These are phyloP conservation scores for Beauveria asiatica DNA, from an alignment of 2,329 filamentous ascomycete species.

Conservation along the genomic window DNA sequence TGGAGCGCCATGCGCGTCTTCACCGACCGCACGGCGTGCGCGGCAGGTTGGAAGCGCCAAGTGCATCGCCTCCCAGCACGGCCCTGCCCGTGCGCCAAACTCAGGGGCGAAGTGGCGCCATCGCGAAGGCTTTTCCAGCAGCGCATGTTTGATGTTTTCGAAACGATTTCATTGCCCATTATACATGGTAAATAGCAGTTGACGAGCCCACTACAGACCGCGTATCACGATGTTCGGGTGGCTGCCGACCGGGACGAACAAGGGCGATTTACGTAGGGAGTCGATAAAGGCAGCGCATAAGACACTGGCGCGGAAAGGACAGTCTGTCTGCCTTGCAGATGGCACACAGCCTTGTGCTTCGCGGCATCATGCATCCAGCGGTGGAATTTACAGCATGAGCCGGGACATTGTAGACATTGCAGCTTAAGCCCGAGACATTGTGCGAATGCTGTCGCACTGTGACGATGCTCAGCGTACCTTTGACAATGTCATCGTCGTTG, in stretches of 20 bases:
- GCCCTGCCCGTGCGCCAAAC: constrained; percentile 22
- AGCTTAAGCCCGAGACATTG: neutral
- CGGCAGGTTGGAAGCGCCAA: constrained; percentile 11
- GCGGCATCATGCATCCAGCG: constrained; percentile 1
- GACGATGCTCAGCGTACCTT: neutral
- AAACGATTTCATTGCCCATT: constrained; percentile 37
- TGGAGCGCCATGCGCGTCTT: constrained; percentile 3
- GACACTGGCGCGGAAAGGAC: constrained; percentile 5
- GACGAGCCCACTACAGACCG: constrained; percentile 35
- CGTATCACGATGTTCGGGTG: constrained; percentile 14
- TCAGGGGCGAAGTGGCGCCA: constrained; percentile 34
- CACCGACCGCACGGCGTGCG: constrained; percentile 1
- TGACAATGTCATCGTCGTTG: neutral
- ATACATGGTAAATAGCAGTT: constrained; percentile 36
- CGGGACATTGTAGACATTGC: neutral
- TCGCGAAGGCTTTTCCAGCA: constrained; percentile 45
- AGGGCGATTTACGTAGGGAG: no score
- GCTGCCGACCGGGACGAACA: no score
- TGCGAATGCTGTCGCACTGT: neutral
- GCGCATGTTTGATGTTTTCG: constrained; percentile 42
- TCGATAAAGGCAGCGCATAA: constrained; percentile 9
- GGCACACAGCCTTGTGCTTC: constrained; percentile 5
- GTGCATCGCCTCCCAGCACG: constrained; percentile 13
- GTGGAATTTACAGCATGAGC: neutral
- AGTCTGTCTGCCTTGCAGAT: neutral